These are phyloP conservation scores for Paramecium bursaria DNA, from an alignment of 73 alveolate species.

Conservation along the genomic window DNA sequence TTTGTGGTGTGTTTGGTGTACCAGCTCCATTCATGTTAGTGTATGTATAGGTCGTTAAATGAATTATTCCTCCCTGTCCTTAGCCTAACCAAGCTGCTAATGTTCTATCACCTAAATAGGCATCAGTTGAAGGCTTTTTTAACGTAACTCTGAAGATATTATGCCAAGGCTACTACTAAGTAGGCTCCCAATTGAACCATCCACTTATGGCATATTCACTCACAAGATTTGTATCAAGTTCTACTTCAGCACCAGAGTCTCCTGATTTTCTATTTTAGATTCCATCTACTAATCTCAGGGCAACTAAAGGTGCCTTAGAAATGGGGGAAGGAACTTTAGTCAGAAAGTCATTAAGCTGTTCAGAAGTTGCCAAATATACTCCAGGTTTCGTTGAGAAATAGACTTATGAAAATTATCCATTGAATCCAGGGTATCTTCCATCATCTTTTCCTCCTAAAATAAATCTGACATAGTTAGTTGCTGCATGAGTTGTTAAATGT, in stretches of 20 bases:
- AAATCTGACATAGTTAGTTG: conserved; percentile 22
- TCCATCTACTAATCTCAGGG: too few species aligned
- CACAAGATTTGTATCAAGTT: neutral
- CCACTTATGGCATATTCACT: conserved; percentile 59
- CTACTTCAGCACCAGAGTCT: too few species aligned
- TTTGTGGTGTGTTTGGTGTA: conserved; percentile 23
- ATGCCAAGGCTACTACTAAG: conserved; percentile 52
- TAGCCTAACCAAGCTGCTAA: conserved; percentile 48
- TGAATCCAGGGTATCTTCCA: conserved; percentile 61
- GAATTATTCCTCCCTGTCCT: conserved; percentile 27
- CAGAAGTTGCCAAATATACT: conserved; percentile 12
- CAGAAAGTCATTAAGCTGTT: too few species aligned
- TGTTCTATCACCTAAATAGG: conserved; percentile 51
- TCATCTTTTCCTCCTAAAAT: conserved; percentile 60
- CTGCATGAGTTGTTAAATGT: conserved; percentile 9
- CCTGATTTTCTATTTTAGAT: too few species aligned
- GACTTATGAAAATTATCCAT: conserved; percentile 38
- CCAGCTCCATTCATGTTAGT: conserved; percentile 60
- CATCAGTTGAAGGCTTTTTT: conserved; percentile 34
- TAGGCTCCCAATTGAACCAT: conserved; percentile 67
- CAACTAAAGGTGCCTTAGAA: too few species aligned
- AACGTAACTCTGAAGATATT: conserved; percentile 39
- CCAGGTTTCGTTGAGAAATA: conserved; percentile 16
- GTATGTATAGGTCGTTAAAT: conserved; percentile 52
- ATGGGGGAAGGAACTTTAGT: too few species aligned